Percentiles rank a stretch among this genome's conserved stretches.
Evolutionary conservation across 768 basidiomycete genomes (phyloP).

Genomic region (Suillus americanus): DNA sequence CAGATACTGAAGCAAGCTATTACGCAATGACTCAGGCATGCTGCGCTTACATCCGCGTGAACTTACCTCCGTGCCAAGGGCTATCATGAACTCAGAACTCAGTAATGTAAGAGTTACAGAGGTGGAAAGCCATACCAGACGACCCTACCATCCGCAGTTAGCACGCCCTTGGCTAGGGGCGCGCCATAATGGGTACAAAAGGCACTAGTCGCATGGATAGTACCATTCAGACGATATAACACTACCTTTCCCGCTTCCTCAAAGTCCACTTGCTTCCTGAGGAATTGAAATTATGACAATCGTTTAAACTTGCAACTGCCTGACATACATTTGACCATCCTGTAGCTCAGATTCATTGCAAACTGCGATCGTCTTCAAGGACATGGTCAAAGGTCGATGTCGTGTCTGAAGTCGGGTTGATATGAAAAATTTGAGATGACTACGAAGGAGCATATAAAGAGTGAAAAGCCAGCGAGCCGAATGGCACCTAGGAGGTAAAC

Average conservation of each 20-base stretch:
- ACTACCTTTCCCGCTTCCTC: conserved; percentile 75
- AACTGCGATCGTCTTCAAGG: conserved; percentile 50
- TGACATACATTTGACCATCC: conserved; percentile 54
- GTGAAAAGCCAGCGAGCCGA: neutral
- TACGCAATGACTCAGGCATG: neutral
- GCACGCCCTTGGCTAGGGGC: conserved; percentile 78
- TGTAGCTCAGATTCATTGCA: conserved; percentile 45
- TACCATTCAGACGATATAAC: conserved; percentile 71
- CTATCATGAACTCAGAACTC: conserved; percentile 34
- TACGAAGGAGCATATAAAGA: neutral
- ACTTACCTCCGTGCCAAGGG: conserved; percentile 84
- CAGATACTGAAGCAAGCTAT: conserved; percentile 86
- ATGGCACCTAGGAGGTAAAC: neutral
- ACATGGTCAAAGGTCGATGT: conserved; percentile 4
- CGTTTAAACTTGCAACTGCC: neutral
- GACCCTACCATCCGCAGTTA: conserved; percentile 75
- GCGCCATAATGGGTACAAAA: conserved; percentile 94
- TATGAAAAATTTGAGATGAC: neutral
- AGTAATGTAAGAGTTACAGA: neutral
- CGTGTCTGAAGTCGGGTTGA: neutral
- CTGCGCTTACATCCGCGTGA: neutral
- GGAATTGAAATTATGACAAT: neutral
- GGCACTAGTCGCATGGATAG: conserved; percentile 76
- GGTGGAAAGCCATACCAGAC: conserved; percentile 55
- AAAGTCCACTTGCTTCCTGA: conserved; percentile 83